A percentile compares a stretch with the other conserved stretches of the same genome.
phyloP scores from a whole-genome alignment of 768 basidiomycete genomes.

The Rhizopogon salebrosus region DNA sequence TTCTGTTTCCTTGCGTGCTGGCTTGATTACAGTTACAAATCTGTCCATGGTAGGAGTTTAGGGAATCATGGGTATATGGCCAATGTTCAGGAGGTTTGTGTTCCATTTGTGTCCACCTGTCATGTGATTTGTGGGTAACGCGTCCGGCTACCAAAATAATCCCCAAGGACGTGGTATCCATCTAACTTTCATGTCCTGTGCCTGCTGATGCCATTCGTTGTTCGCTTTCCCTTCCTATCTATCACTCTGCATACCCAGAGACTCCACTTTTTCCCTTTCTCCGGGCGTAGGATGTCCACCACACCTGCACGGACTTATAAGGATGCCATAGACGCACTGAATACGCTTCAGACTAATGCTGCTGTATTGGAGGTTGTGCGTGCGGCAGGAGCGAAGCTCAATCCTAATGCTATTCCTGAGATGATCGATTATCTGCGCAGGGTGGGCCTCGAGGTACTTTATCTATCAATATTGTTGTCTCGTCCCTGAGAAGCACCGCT shows the following conservation, averaged over 20 bases:
- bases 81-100: not conserved
- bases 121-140: not conserved
- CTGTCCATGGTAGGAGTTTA: constrained; percentile 16
- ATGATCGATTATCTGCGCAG: constrained; percentile 86
- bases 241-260: not conserved
- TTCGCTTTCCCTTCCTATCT: constrained; percentile 4
- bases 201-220: constrained; percentile 3
- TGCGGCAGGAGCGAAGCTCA: constrained; percentile 58
- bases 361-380: constrained; percentile 84
- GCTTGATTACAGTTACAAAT: constrained; percentile 21
- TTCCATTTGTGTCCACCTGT: not conserved
- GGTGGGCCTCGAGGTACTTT: constrained; percentile 79
- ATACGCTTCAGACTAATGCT: constrained; percentile 88
- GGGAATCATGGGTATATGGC: not conserved
- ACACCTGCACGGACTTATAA: constrained; percentile 49
- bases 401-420: constrained; percentile 69
- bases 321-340: constrained; percentile 69
- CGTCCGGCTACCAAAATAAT: not conserved
- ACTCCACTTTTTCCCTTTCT: not conserved
- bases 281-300: constrained; percentile 44
- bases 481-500: constrained; percentile 8
- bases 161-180: not conserved
- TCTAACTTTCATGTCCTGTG: not conserved
- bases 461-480: not conserved
- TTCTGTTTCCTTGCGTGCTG: constrained; percentile 4